phyloP scores from a whole-genome alignment of 495 filamentous ascomycete species.

The Pyrenula aspistea region DNA sequence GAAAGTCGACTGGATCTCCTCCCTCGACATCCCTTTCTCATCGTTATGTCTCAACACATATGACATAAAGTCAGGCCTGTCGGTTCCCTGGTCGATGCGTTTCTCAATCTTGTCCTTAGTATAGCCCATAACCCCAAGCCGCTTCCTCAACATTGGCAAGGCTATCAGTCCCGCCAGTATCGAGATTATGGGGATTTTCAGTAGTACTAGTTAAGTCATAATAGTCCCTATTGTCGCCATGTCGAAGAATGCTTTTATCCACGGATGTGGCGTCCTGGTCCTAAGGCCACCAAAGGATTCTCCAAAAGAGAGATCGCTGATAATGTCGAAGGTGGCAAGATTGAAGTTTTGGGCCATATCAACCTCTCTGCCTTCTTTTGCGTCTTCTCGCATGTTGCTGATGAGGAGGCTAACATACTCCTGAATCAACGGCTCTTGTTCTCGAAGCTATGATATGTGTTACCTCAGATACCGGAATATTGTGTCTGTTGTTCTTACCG shows the following conservation, averaged over 20 bases:
- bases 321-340: constrained; percentile 45
- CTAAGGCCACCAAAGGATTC: constrained; percentile 44
- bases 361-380: constrained; percentile 8
- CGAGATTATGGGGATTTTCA: neutral
- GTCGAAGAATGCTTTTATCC: constrained; percentile 38
- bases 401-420: constrained; percentile 35
- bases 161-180: constrained; percentile 20
- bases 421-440: constrained; percentile 30
- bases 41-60: constrained; percentile 15
- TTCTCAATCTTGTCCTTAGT: constrained; percentile 9
- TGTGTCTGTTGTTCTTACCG: constrained; percentile 1
- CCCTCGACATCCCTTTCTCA: constrained; percentile 10
- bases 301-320: constrained; percentile 44
- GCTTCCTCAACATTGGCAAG: constrained; percentile 17
- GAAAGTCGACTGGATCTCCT: constrained; percentile 22
- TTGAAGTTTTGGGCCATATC: constrained; percentile 38
- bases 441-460: constrained; percentile 12
- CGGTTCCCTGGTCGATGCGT: constrained; percentile 11
- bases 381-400: constrained; percentile 24
- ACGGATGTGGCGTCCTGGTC: constrained; percentile 35
- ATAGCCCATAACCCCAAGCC: constrained; percentile 10
- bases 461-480: neutral
- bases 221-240: constrained; percentile 15
- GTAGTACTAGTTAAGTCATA: neutral
- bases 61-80: constrained; percentile 15